A percentile compares a stretch with the other conserved stretches of the same genome.
phyloP scores from a whole-genome alignment of 257 asterid genomes.

The Coffea canephora region DNA sequence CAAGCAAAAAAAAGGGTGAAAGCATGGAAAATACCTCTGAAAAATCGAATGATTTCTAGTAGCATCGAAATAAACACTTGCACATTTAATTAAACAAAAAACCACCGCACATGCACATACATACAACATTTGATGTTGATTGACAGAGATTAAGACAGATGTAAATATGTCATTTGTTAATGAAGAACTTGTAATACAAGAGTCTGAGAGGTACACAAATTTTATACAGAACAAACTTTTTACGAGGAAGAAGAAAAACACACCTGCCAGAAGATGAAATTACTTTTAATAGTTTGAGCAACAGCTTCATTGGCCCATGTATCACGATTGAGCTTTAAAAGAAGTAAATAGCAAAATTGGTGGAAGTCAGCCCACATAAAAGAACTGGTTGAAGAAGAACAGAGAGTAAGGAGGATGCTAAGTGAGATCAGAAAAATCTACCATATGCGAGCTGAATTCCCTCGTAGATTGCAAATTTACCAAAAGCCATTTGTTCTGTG shows the following conservation, averaged over 20 bases:
- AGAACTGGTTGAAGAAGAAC: not conserved
- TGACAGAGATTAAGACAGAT: not conserved
- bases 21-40: not conserved
- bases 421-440: slow-evolving; percentile 28
- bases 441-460: slow-evolving; percentile 99
- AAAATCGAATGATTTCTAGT: too few relatives aligned
- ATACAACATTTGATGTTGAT: not conserved
- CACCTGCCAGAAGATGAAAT: slow-evolving; percentile 99
- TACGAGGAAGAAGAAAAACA: slow-evolving; percentile 21
- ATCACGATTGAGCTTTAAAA: slow-evolving; percentile 90
- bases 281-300: slow-evolving; percentile 86
- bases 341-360: slow-evolving; percentile 11
- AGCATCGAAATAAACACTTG: too few relatives aligned
- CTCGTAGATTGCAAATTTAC: slow-evolving; percentile 87
- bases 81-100: too few relatives aligned
- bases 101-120: not conserved
- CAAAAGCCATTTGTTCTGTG: slow-evolving; percentile 84
- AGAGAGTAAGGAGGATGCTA: not conserved
- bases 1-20: not conserved
- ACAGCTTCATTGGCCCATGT: slow-evolving; percentile 99
- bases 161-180: not conserved
- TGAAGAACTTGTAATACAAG: not conserved
- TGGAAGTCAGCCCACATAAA: slow-evolving; percentile 20
- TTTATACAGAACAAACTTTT: not conserved
- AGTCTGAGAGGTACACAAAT: not conserved